Base-by-base conservation (phyloP, 140 eudicot species). In the Senecio squalidus region DNA sequence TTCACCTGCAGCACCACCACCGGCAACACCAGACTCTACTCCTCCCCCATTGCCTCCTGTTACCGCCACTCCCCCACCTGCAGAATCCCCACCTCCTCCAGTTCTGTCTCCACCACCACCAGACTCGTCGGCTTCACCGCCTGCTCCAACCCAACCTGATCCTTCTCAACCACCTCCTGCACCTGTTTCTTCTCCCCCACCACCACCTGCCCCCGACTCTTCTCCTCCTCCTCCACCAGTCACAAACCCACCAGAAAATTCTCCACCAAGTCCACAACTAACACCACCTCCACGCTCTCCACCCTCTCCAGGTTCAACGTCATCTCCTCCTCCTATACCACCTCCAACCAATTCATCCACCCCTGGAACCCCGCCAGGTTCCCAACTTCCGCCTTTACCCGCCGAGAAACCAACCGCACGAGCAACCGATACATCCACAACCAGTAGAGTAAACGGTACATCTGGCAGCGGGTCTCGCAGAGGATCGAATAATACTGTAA, bases 351-450 rank as follows among this genome's bases (percentile, higher is more conserved):
- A 72, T 60, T 25, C 86, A 18, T 33, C 80, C 6, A 17, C 64
- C 17, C 72, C 70, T 56, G 73, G 70, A 29, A 62, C 56, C 56
- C 57, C 70, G 2, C 66, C 82, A 43, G n/a, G n/a, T n/a, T n/a
- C n/a, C n/a, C 75, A 80, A 24, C 41, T 64, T 26, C 77, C 87
- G 6, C 76, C 85, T 6, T 9, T 40, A 9, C 83, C 94, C 36
- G 34, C 88, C 4, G 91, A 74, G 70, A 81, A 77, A 62, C 94
- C 96, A 30, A 79, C 88, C 1, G 77, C 95, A 62, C 66, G 78
- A 58, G 72, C 94, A 24, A 74, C 82, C 17, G 41, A 69, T 16
- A 59, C 68, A 30, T 59, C 14, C 62, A 48, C 68, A 60, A 70
- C 24, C 7, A 57, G 62, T 47, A 60, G 55, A 60, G 46, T 80